Percentiles rank a stretch among this genome's conserved stretches.
phyloP scores from a whole-genome alignment of 73 alveolate genomes.

The Paramecium caudatum region DNA sequence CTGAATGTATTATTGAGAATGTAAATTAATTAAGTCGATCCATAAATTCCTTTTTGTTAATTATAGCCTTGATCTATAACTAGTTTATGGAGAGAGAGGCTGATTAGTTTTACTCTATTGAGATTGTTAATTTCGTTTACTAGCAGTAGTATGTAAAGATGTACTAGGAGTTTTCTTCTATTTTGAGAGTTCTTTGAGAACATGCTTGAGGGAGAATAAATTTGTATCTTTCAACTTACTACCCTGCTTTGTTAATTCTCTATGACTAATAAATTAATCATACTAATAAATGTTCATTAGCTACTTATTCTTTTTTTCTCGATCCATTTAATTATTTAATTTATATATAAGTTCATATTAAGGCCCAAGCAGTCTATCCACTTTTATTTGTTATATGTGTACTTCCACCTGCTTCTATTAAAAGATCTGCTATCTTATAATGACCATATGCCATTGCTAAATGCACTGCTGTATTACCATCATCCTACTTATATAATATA shows the following conservation, averaged over 20 bases:
- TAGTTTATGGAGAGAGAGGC: conserved; percentile 3
- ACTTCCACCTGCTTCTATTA: conserved; percentile 64
- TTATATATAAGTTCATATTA: conserved; percentile 21
- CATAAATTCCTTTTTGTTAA: conserved; percentile 36
- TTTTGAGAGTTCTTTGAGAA: background rate
- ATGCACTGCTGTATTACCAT: conserved; percentile 78
- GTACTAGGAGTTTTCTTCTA: conserved; percentile 54
- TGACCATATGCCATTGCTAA: conserved; percentile 75
- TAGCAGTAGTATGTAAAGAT: conserved; percentile 51
- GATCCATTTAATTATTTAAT: conserved; percentile 38
- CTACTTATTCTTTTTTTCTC: background rate
- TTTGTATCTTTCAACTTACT: background rate
- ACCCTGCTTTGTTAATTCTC: background rate
- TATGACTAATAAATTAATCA: background rate
- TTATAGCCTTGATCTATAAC: conserved; percentile 41
- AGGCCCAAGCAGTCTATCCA: conserved; percentile 63
- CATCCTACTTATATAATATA: conserved; percentile 59
- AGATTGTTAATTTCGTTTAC: conserved; percentile 24
- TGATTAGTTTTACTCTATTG: background rate
- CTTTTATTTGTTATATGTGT: background rate
- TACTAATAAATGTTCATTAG: conserved; percentile 19
- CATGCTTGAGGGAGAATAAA: conserved; percentile 16
- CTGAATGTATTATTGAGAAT: background rate
- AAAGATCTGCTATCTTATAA: conserved; percentile 68
- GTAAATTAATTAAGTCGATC: conserved; percentile 15